Conservation (phyloP, 2,329 filamentous ascomycete species). For the Cercospora sp. region DNA sequence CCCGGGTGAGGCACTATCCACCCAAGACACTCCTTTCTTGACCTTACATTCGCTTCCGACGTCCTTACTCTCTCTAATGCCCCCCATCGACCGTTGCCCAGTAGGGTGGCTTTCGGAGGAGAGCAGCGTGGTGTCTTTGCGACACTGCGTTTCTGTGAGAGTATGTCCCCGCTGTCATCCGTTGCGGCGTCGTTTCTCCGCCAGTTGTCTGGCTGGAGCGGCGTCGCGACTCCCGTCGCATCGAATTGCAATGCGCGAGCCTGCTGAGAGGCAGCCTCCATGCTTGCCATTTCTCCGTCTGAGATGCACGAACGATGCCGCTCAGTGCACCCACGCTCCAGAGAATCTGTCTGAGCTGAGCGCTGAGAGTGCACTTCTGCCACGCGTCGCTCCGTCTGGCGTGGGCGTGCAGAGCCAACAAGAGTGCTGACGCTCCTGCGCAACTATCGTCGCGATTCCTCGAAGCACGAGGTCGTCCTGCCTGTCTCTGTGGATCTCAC, state of each 20-base stretch:
- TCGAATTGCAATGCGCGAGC: neutral
- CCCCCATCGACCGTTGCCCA: constrained; percentile 4
- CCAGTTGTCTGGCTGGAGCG: neutral
- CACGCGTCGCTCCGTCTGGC: neutral
- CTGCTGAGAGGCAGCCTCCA: neutral
- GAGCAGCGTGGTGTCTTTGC: neutral
- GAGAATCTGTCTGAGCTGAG: neutral
- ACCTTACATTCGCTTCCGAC: neutral
- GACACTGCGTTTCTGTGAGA: neutral
- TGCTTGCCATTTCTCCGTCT: neutral
- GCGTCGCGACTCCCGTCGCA: neutral
- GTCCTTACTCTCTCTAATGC: neutral
- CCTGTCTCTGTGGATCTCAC: neutral
- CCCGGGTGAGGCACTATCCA: neutral
- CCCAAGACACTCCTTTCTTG: neutral
- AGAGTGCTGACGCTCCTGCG: neutral
- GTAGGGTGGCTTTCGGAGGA: constrained; percentile 4
- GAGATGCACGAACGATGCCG: neutral
- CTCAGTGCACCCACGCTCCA: neutral
- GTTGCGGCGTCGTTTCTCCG: neutral
- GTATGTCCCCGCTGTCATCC: neutral
- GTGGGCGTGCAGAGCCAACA: neutral
- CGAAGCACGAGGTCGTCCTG: neutral
- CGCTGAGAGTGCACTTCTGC: neutral
- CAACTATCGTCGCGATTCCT: neutral